Evolutionary conservation across 768 basidiomycete genomes (phyloP).

Genomic region (Roridomyces roridus): DNA sequence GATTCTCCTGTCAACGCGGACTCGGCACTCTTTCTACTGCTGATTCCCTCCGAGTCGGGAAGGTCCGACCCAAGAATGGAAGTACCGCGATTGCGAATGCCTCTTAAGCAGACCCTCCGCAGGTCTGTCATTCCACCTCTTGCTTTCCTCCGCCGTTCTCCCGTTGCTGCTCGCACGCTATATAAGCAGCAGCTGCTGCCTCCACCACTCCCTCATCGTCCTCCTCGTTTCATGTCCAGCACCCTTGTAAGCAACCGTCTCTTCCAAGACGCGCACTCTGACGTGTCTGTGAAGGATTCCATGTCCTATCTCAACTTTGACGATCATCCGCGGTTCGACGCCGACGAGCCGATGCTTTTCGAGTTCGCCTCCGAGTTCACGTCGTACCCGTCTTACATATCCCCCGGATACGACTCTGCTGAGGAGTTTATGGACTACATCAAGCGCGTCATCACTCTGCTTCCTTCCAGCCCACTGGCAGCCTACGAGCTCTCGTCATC

Average conservation of each 20-base stretch:
- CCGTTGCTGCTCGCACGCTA: constrained; percentile 25
- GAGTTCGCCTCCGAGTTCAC: constrained; percentile 71
- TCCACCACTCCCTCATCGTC: constrained; percentile 28
- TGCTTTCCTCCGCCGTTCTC: constrained; percentile 34
- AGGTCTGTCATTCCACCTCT: constrained; percentile 32
- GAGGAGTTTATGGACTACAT: constrained; percentile 35
- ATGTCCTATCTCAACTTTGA: constrained; percentile 41
- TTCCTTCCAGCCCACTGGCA: not conserved
- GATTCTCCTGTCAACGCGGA: not conserved
- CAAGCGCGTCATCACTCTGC: constrained; percentile 36
- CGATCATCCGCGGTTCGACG: constrained; percentile 38
- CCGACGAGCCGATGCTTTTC: constrained; percentile 39
- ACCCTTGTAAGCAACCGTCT: constrained; percentile 42
- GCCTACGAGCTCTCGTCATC: constrained; percentile 10
- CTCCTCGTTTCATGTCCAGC: constrained; percentile 48
- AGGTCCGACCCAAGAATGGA: constrained; percentile 26
- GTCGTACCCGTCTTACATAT: constrained; percentile 32
- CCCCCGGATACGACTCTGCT: constrained; percentile 7
- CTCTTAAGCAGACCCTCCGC: constrained; percentile 45
- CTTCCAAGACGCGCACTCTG: constrained; percentile 32
- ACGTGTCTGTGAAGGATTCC: constrained; percentile 35
- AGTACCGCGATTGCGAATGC: constrained; percentile 37
- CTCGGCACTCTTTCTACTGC: no score
- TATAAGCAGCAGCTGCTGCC: constrained; percentile 37
- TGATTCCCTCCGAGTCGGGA: constrained; percentile 20